Evolutionary conservation across 176 grass and related monocot species (phyloP), one percentile per base, ranked within the genome.

Genomic region (Musa schizocarpa): DNA sequence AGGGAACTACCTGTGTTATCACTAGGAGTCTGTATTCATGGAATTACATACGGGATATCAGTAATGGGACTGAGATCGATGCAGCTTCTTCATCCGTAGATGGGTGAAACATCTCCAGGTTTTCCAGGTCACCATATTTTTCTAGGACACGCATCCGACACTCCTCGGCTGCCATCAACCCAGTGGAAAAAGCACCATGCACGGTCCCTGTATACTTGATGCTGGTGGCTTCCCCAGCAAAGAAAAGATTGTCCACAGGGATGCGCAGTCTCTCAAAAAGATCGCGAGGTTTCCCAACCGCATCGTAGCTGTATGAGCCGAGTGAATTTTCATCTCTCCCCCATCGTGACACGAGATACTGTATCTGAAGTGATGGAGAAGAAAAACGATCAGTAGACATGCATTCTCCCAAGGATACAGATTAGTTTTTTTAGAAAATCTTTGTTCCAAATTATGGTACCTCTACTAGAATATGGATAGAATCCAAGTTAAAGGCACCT

Each of bases 191-290:
- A 26, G 96, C 96, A 1, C 86, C 96, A 0, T 99, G 96, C 24
- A 99, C 96, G 1, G 96, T 89, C 24, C 96, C 96, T 0, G 96
- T 95, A 85, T 87, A 99, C 49, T 99, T 89, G 71, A 92, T 48
- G 69, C 96, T 94, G 0, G 96, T 94, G 1, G 96, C 96, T 79
- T 99, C 96, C 56, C 96, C 96, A 0, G 96, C 96, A 14, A 99
- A 99, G 86, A 99, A 99, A 3, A 99, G 83, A 71, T 99, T 99
- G 81, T 99, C 96, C 3, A 95, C 91, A 0, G 96, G 96, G 76
- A 92, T 88, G 8, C 96, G 90, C 59, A 99, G 82, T 71, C 88
- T 89, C 88, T 99, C 96, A 0, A 85, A 99, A 22, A 94, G 81
- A 64, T 89, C 85, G 0, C 81, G 96, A 53, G 96, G 80, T 64